Base-by-base conservation (phyloP, 2,329 filamentous ascomycete species). In the Neophaeococcomyces mojaviensis region DNA sequence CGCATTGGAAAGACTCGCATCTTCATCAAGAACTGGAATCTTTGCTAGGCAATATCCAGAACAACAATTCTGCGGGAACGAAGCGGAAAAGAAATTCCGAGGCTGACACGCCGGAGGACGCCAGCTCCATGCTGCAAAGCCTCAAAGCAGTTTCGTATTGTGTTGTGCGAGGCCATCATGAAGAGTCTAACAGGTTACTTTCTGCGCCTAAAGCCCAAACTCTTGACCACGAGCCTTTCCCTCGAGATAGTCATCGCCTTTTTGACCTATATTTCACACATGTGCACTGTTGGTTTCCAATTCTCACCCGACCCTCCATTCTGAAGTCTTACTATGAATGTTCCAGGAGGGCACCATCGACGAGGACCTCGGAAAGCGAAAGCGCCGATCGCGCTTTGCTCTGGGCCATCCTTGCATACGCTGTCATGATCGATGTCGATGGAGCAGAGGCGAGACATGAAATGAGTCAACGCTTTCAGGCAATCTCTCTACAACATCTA, bases 211-310 rank as follows among this genome's bases (percentile, higher is more conserved):
- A 24, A 18, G 18, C 16, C 26, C 38, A 20, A 45, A 38, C 36
- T 20, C 18, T n/a, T 15, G 18, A 28, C n/a, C 4, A 40, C 12
- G 15, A 18, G n/a, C 33, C 19, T 3, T 39, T 46, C 7, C 43
- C 43, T 13, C 2, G 22, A 10, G 39, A 46, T 37, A 39, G 26
- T 26, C 13, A 32, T n/a, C 34, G 30, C 13, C 36, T 46, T 10
- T 26, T 80, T 30, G 75, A 79, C 54, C 64, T 72, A 9, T 80
- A 79, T 53, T 79, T 79, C 51, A 69, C 74, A 0, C 71, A 72
- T 46, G 78, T 74, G 0, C 75, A 80, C 52, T 70, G 70, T 20
- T 81, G 77, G 77, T 69, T 81, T 24, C 77, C 77, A 0, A 70
- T 80, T n/a, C 66, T 73, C 20, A 72, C 77, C 39, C 78, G 77